A percentile compares a stretch with the other conserved stretches of the same genome.
phyloP scores from a whole-genome alignment of 768 basidiomycete species.

The Brasilioporus rufonigricans region DNA sequence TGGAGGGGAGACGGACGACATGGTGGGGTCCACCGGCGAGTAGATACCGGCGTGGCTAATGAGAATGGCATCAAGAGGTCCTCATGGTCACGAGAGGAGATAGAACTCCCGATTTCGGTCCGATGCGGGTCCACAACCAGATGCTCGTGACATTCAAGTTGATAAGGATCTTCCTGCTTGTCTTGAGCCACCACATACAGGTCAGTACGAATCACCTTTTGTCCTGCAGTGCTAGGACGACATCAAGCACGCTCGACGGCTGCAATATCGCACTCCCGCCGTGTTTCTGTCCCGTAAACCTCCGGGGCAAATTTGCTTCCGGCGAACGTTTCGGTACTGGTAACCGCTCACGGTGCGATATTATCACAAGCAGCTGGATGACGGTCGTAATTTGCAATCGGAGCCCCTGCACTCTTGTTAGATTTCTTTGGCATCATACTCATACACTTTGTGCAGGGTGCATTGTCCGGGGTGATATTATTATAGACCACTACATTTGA shows the following conservation, averaged over 20 bases:
- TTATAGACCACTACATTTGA: too few relatives aligned
- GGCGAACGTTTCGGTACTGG: background rate
- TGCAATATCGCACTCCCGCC: background rate
- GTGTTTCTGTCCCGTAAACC: background rate
- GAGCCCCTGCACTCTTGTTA: background rate
- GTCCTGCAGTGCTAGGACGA: background rate
- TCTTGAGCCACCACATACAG: background rate
- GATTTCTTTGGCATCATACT: background rate
- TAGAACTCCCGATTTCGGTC: background rate
- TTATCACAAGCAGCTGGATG: background rate
- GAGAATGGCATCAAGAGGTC: background rate
- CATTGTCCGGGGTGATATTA: background rate
- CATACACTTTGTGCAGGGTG: background rate
- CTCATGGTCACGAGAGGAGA: conserved; percentile 1
- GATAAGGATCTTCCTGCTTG: background rate
- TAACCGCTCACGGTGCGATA: background rate
- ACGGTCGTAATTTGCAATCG: background rate
- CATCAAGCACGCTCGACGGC: background rate
- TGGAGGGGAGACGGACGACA: conserved; percentile 11
- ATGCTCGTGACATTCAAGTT: background rate
- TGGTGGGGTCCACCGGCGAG: background rate
- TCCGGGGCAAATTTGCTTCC: background rate
- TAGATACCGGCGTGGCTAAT: background rate
- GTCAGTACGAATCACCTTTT: too few relatives aligned
- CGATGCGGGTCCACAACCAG: too few relatives aligned